These are phyloP conservation scores for Pisolithus orientalis DNA, from an alignment of 768 basidiomycete species.

Conservation along the genomic window DNA sequence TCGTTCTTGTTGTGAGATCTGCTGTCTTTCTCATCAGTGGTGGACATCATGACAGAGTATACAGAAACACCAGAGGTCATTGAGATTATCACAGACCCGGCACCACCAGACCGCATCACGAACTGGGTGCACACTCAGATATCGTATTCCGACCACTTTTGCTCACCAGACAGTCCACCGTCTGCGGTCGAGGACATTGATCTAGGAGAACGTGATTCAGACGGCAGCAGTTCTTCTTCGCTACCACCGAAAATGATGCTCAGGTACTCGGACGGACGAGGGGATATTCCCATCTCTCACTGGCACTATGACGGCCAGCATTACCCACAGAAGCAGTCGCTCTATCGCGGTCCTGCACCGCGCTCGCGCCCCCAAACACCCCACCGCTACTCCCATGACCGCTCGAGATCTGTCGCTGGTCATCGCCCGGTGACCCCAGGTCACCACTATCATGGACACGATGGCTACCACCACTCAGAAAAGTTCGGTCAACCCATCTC, in stretches of 20 bases:
- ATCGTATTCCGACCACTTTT: slow-evolving; percentile 31
- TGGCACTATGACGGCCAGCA: slow-evolving; percentile 25
- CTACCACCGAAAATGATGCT: slow-evolving; percentile 70
- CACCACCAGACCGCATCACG: slow-evolving; percentile 52
- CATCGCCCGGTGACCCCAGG: not conserved
- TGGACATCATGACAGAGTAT: slow-evolving; percentile 54
- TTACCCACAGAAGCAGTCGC: slow-evolving; percentile 9
- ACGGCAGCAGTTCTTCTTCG: slow-evolving; percentile 36
- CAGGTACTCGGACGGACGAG: slow-evolving; percentile 58
- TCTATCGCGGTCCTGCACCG: slow-evolving; percentile 20
- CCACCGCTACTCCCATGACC: slow-evolving; percentile 28
- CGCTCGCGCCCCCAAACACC: slow-evolving; percentile 23
- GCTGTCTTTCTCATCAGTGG: not conserved
- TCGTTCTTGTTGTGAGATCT: slow-evolving; percentile 1
- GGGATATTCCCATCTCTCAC: slow-evolving; percentile 58
- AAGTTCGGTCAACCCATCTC: slow-evolving; percentile 17
- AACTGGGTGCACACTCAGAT: slow-evolving; percentile 53
- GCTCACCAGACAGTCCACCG: slow-evolving; percentile 57
- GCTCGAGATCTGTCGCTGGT: slow-evolving; percentile 27
- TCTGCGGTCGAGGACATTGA: slow-evolving; percentile 37
- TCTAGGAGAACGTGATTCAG: slow-evolving; percentile 31
- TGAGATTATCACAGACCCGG: slow-evolving; percentile 44
- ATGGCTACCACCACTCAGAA: slow-evolving; percentile 2
- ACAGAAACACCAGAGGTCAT: slow-evolving; percentile 52
- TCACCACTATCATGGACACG: slow-evolving; percentile 20